Evolutionary conservation across 1,284 basidiomycete genomes (phyloP), one percentile per base, ranked within the genome.

Genomic region (Moesziomyces antarcticus): DNA sequence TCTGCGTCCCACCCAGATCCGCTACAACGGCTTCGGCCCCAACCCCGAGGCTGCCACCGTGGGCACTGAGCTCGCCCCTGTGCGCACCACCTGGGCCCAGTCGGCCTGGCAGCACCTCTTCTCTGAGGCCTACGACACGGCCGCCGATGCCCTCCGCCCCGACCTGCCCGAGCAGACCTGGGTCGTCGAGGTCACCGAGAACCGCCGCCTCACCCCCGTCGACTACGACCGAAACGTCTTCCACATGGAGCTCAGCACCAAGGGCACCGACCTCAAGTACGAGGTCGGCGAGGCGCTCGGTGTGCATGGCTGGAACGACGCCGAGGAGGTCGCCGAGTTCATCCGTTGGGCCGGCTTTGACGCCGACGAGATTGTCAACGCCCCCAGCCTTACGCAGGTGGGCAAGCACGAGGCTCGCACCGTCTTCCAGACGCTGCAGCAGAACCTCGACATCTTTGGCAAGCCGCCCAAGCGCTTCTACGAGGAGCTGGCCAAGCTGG

Each of bases 141-240:
- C 81, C 25, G 50, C 51, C 11, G 49, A 60, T 11, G 46, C 76
- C 7, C 66, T 82, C 50, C 91, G 92, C 42, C 97, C 96, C 24
- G 94, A 97, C 81, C 84, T 92, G 41, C 87, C 91, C 16, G 97
- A 98, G 73, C 90, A 92, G 82, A 98, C 94, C 35, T 98, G 89
- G 89, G 90, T 98, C 69, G 91, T 98, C 67, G 94, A 91, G 20
- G 95, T 95, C 82, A 90, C 91, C 8, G 95, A 97, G 85, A 98
- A 98, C 87, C 90, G 91, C 54, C 92, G 96, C 35, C 89, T 99
- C 56, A 99, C 96, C 0, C 97, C 97, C 40, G 85, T 89, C 76
- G 93, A 96, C 74, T 99, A 99, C 86, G 93, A 98, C 86, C 92
- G 97, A 74, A 98, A 99, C 85, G 94, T 99, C 61, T 99, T 99